These are phyloP conservation scores for Saccharum spontaneum DNA, from an alignment of 176 grass and related monocot species.

Conservation along the genomic window DNA sequence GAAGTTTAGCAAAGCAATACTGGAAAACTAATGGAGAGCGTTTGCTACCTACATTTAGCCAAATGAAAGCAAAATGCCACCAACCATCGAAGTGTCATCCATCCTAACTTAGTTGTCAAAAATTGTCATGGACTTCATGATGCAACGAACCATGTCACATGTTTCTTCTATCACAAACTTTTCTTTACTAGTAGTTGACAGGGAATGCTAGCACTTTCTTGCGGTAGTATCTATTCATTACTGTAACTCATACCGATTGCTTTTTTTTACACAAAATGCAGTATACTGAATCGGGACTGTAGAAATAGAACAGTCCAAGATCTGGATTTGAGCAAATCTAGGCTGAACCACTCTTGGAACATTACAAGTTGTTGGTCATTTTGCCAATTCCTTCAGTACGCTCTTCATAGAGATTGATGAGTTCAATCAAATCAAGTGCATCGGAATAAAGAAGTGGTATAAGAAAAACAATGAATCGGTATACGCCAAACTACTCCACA, in stretches of 20 bases:
- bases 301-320: slow-evolving; percentile 2
- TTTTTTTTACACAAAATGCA: not conserved
- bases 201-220: not conserved
- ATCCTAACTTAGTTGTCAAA: slow-evolving; percentile 9
- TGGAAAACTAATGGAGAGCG: slow-evolving; percentile 3
- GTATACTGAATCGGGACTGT: not conserved
- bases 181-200: not conserved
- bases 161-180: not conserved
- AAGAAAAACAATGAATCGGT: not conserved
- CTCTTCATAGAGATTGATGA: not conserved
- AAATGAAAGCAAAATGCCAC: slow-evolving; percentile 37
- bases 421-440: slow-evolving; percentile 21
- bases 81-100: slow-evolving; percentile 22
- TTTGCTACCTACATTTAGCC: slow-evolving; percentile 38
- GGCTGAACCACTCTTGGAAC: not conserved
- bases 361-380: not conserved
- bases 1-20: slow-evolving; percentile 30
- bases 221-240: not conserved
- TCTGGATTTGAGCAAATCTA: slow-evolving; percentile 18
- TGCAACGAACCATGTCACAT: slow-evolving; percentile 4
- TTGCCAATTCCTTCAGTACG: not conserved
- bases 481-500: slow-evolving; percentile 12
- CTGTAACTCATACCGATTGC: not conserved
- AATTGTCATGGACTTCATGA: slow-evolving; percentile 10
- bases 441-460: not conserved